These are phyloP conservation scores for Schizothecium vesticola DNA, from an alignment of 495 filamentous ascomycete genomes.

Conservation along the genomic window DNA sequence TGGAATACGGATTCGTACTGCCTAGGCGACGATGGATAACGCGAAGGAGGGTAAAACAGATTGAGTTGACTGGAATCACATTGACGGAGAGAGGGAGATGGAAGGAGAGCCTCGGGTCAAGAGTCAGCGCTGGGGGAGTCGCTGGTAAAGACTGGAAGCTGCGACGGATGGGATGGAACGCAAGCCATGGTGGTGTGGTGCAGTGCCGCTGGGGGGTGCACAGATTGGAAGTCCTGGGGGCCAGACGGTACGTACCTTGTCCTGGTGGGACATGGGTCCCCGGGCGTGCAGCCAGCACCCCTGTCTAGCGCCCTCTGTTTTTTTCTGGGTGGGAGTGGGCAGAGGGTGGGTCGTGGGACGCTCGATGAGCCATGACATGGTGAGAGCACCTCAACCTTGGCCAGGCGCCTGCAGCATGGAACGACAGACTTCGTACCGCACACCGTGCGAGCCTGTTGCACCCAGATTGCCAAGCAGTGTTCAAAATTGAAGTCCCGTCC, in stretches of 20 bases:
- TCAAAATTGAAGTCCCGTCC: not conserved
- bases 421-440: not conserved
- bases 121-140: not conserved
- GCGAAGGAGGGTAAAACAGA: not conserved
- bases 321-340: not conserved
- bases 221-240: not conserved
- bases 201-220: not conserved
- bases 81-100: not conserved
- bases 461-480: not conserved
- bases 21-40: too few relatives aligned
- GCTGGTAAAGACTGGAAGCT: not conserved
- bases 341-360: not conserved
- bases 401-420: not conserved
- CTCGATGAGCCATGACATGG: not conserved
- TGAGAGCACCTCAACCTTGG: not conserved
- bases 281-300: not conserved
- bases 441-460: not conserved
- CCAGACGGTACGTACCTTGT: not conserved
- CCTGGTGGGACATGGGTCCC: not conserved
- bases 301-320: not conserved
- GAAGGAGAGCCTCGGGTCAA: not conserved
- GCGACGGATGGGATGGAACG: not conserved
- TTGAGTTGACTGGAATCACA: not conserved
- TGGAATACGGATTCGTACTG: too few relatives aligned
- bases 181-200: not conserved